These are phyloP conservation scores for Boletus sp. DNA, from an alignment of 768 basidiomycete genomes.

Conservation along the genomic window DNA sequence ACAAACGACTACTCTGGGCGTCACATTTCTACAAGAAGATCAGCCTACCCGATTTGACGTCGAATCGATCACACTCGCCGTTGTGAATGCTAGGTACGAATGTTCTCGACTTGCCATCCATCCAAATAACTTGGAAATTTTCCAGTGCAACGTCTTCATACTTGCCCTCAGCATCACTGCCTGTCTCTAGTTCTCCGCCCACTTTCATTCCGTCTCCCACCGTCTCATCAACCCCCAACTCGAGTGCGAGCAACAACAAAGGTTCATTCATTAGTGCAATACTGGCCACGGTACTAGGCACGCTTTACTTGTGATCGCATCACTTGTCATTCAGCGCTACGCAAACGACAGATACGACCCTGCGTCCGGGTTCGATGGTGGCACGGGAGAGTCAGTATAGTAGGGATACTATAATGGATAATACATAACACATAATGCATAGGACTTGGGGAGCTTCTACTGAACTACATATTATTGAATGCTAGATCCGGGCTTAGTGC, in stretches of 20 bases:
- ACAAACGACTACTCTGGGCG: constrained; percentile 39
- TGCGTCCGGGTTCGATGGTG: background rate
- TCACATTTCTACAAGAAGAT: constrained; percentile 37
- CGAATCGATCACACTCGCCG: constrained; percentile 36
- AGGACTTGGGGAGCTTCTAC: too few relatives aligned
- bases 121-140: background rate
- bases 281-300: constrained; percentile 12
- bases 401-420: background rate
- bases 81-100: constrained; percentile 36
- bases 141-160: constrained; percentile 27
- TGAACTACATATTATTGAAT: too few relatives aligned
- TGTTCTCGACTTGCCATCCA: background rate
- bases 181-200: constrained; percentile 23
- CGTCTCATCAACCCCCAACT: constrained; percentile 1
- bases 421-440: too few relatives aligned
- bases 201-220: constrained; percentile 3
- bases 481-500: too few relatives aligned
- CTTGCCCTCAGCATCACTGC: constrained; percentile 24
- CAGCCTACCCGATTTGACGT: constrained; percentile 37
- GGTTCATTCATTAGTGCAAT: constrained; percentile 14
- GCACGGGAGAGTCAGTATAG: background rate
- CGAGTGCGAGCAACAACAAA: background rate
- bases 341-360: background rate
- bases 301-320: constrained; percentile 9
- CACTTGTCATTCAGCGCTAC: constrained; percentile 7